Base-by-base conservation (phyloP, 2,329 filamentous ascomycete species). In the Sporothrix humicola region DNA sequence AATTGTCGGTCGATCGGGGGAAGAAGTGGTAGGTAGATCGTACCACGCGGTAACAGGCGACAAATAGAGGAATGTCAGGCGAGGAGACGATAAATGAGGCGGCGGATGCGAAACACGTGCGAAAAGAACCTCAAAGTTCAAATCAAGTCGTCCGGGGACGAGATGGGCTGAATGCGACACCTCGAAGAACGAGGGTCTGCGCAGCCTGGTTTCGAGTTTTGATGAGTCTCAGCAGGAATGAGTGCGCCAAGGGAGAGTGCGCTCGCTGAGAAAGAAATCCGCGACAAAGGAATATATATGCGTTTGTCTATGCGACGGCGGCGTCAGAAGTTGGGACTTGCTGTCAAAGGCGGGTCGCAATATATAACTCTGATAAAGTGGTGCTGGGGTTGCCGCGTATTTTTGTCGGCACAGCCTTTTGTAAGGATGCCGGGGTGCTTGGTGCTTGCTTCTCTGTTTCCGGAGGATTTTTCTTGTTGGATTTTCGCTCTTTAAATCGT, bases 331-430 rank as follows among this genome's bases (percentile, higher is more conserved):
- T 69, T 69, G 17, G 46, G 31, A 37, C 10, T 31, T 68, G 20
- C 9, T 46, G 31, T 63, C 59, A 23, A 63, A 63, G 31, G 59
- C 59, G 59, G 59, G 59, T 63, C 59, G 59, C 59, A 63, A 63
- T 63, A 46, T 63, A 63, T 23, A 63, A 63, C 59, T 63, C 37
- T 59, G 59, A 20, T 42, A 63, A 44, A 63, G 58, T 46, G 59
- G 37, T 63, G 37, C 31, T 63, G 37, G 59, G 59, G 17, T 46
- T 63, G 59, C 42, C 61, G 44, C 13, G n/a, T 66, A 66, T 23
- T 48, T 63, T 66, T 66, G 44, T 48, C 44, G 44, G 44, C 44
- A 46, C 61, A 26, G 20, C n/a, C 61, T 42, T 65, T 44, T 15
- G 59, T 23, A 23, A 44, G n/a, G 17, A 48, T 50, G 46, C n/a